phyloP scores from a whole-genome alignment of 148 eudicot genomes.

The Vaccinium corymbosum region DNA sequence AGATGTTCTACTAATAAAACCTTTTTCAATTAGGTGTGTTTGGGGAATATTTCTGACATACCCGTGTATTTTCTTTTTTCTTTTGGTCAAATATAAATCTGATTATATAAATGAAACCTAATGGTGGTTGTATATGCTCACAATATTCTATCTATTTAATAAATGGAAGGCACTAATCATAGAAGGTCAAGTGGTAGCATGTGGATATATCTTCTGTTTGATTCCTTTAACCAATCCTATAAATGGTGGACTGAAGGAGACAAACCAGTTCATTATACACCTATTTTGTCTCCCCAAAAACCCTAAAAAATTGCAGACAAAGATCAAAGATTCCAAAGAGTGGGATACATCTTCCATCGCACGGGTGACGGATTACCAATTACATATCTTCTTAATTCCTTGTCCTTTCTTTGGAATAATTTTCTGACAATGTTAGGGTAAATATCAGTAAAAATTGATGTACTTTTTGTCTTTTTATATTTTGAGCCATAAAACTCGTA shows the following conservation, averaged over 20 bases:
- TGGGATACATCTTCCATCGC: not conserved
- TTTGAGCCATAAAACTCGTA: not conserved
- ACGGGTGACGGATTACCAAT: not conserved
- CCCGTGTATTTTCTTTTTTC: not conserved
- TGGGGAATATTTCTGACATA: not conserved
- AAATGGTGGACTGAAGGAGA: not conserved
- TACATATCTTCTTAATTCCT: not conserved
- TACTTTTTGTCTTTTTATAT: too few species aligned
- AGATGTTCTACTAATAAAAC: not conserved
- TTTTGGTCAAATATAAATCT: not conserved
- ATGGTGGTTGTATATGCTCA: constrained; percentile 1
- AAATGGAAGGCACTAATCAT: constrained; percentile 1
- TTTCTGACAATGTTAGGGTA: not conserved
- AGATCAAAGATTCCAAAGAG: not conserved
- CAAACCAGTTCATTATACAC: not conserved
- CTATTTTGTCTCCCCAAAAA: not conserved
- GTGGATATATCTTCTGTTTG: not conserved
- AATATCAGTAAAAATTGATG: too few species aligned
- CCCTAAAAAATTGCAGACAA: not conserved
- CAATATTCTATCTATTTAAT: not conserved
- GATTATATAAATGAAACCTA: not conserved
- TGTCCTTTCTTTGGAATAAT: too few species aligned
- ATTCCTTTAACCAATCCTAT: constrained; percentile 3
- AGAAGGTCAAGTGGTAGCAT: constrained; percentile 2
- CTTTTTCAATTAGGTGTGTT: not conserved